Conservation (phyloP, 2,329 filamentous ascomycete genomes). For the Monilinia polystroma region DNA sequence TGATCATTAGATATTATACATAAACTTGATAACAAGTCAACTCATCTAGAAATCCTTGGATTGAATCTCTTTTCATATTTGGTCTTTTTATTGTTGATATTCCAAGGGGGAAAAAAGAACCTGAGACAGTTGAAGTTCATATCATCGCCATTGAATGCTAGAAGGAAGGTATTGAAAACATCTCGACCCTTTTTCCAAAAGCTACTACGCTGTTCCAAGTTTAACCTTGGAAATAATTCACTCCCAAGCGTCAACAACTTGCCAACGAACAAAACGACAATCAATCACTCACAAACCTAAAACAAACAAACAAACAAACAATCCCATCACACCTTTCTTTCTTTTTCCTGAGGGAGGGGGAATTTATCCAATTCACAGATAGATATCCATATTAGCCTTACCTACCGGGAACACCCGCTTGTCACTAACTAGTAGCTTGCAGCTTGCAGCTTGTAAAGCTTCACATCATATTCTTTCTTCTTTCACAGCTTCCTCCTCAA, state of each 20-base stretch:
- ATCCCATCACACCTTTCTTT: not conserved
- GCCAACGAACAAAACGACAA: slow-evolving; percentile 3
- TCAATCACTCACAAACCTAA: not conserved
- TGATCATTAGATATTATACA: not conserved
- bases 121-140: not conserved
- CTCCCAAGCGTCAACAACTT: slow-evolving; percentile 1
- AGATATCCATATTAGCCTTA: slow-evolving; percentile 4
- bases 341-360: no score
- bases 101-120: no score
- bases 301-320: not conserved
- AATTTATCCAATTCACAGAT: slow-evolving; percentile 6
- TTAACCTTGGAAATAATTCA: slow-evolving; percentile 13
- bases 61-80: not conserved
- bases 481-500: not conserved
- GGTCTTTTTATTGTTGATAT: not conserved
- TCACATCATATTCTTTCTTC: not conserved
- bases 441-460: not conserved
- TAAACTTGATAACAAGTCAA: not conserved
- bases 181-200: not conserved
- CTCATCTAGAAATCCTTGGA: not conserved
- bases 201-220: not conserved
- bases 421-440: not conserved
- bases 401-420: slow-evolving; percentile 18
- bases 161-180: not conserved
- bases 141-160: not conserved